Base-by-base conservation (phyloP, 202 grass and related monocot species). In the Eragrostis tef region DNA sequence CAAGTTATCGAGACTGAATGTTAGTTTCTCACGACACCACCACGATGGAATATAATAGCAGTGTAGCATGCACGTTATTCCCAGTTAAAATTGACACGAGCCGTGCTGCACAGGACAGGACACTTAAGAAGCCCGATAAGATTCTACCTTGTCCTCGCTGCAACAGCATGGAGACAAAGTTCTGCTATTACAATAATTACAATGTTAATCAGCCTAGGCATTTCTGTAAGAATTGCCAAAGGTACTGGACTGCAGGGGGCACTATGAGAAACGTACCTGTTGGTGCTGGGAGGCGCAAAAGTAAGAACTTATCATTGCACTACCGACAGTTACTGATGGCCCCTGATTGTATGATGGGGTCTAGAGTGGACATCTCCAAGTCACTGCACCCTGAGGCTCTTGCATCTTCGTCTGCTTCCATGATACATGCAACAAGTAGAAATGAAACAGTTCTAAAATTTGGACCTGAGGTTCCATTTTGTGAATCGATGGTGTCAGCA, bases 151-250 rank as follows among this genome's bases (percentile, higher is more conserved):
- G 92, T 49, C 95, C 95, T 86, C 88, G 95, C 50, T 98, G 95
- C 77, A 98, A 93, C 69, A 98, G 95, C 70, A 93, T 98, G 92
- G 95, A 98, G 43, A 98, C 95, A 45, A 98, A 98, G 86, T 98
- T 98, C 57, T 98, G 95, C 76, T 98, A 98, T 62, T 98, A 94
- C 84, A 98, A 98, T 79, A 98, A 98, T 45, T 98, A 94, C 75
- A 98, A 98, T 16, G 85, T 98, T 52, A 98, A 93, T 82, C 95
- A 98, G 61, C 95, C 90, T 50, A 88, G 95, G 64, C 90, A 98
- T 84, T 98, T 94, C 69, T 98, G 95, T 67, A 98, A 94, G 73
- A 98, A 94, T 22, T 98, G 94, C 53, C 94, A 98, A 87, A 90
- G 94, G 79, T 98, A 98, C 49, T 98, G 94, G 94, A 98, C 94